A percentile compares a stretch with the other conserved stretches of the same genome.
These are phyloP conservation scores for Quercus phellos DNA, from an alignment of 331 rosid genomes.

Conservation along the genomic window DNA sequence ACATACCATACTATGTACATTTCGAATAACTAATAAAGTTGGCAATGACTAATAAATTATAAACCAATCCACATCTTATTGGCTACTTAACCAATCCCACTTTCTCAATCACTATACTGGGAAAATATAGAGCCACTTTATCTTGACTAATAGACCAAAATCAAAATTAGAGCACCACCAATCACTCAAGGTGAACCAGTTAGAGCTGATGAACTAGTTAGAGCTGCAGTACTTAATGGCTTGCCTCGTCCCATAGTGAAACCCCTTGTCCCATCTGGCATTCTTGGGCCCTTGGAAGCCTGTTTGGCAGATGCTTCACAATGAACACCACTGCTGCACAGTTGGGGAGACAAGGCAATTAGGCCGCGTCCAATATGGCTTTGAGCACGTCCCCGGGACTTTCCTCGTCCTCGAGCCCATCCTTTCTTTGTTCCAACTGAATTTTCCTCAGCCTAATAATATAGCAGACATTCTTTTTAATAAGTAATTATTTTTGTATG, in stretches of 20 bases:
- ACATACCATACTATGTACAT: too few species aligned
- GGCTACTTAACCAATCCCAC: slow-evolving; percentile 14
- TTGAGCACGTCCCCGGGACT: slow-evolving; percentile 52
- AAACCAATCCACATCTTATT: slow-evolving; percentile 6
- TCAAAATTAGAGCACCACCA: slow-evolving; percentile 15
- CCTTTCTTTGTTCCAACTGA: slow-evolving; percentile 54
- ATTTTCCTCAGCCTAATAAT: slow-evolving; percentile 59
- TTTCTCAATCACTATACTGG: slow-evolving; percentile 3
- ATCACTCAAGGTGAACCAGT: slow-evolving; percentile 37
- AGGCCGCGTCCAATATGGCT: slow-evolving; percentile 53
- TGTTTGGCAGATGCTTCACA: slow-evolving; percentile 51
- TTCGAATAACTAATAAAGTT: too few species aligned
- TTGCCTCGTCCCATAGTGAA: slow-evolving; percentile 92
- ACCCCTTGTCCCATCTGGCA: slow-evolving; percentile 98
- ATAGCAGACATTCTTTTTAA: not conserved
- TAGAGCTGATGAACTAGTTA: slow-evolving; percentile 12
- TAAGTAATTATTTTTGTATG: too few species aligned
- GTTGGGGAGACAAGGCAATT: slow-evolving; percentile 46
- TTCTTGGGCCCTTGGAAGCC: slow-evolving; percentile 69
- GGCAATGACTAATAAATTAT: not conserved
- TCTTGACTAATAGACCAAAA: slow-evolving; percentile 9
- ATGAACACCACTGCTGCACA: slow-evolving; percentile 25
- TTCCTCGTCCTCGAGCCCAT: slow-evolving; percentile 80
- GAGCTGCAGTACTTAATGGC: slow-evolving; percentile 38
- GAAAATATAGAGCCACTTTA: slow-evolving; percentile 22